Base-by-base conservation (phyloP, 129 eudicot species). In the Lactuca sativa region DNA sequence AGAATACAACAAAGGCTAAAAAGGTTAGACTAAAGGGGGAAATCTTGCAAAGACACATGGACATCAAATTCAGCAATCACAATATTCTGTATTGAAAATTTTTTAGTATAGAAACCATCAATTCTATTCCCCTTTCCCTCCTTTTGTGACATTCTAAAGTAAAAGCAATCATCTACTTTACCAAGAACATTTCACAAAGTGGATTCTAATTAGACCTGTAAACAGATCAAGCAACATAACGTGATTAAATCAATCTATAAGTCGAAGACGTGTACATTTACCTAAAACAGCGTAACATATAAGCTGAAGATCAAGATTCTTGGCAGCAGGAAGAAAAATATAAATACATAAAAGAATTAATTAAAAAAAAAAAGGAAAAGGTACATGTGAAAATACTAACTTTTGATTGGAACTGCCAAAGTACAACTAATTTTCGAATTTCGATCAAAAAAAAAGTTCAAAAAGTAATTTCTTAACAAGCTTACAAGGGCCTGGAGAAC, bases 231-330 rank as follows among this genome's bases (percentile, higher is more conserved):
- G 53, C 52, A 61, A 5, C 61, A 33, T 10, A 16, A 34, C 2
- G 30, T 21, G 6, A 4, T 5, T 16, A 21, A 64, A 43, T 21
- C 3, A 25, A 44, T 15, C 40, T 1, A 5, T 10, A 32, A 31
- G 16, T 7, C 6, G 55, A 15, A 66, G 1, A 67, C 15, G n/a
- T 5, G 12, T 17, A 67, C 55, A 11, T 52, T 13, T 32, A 43
- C 49, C 49, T 43, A 43, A 66, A 51, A 66, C 47, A 12, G 60
- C 71, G 32, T 66, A 16, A 11, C 16, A 4, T 52, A 32, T 5
- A 67, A 53, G 72, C 72, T 67, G 18, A 5, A 67, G 36, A 67
- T 53, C 72, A 67, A 67, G 51, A 30, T n/a, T 9, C 72, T n/a
- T 33, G 25, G 18, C 11, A 65, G 6, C 49, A 47, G 3, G 7